Conservation (phyloP, 805 yeast species). For the Metschnikowia vanudenii region DNA sequence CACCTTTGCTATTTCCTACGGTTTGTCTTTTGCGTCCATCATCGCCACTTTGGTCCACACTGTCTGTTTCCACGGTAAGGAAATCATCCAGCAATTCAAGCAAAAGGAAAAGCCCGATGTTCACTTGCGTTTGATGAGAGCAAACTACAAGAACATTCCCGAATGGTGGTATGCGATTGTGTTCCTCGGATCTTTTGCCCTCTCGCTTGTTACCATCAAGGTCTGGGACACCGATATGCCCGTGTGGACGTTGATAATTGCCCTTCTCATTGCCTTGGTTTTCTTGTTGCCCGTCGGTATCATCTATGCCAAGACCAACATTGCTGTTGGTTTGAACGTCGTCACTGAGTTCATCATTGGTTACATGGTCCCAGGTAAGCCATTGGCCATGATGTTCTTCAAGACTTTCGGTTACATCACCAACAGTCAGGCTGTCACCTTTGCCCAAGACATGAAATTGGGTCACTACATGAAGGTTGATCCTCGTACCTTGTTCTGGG, state of each 20-base stretch:
- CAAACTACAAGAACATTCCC: constrained; percentile 39
- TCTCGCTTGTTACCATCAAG: constrained; percentile 38
- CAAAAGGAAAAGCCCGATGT: constrained; percentile 37
- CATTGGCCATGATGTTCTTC: constrained; percentile 48
- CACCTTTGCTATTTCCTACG: constrained; percentile 59
- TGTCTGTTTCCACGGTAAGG: constrained; percentile 53
- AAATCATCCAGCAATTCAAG: constrained; percentile 38
- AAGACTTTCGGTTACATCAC: constrained; percentile 49
- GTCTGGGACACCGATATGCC: constrained; percentile 45
- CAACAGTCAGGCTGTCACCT: constrained; percentile 47
- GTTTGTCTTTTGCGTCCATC: constrained; percentile 57
- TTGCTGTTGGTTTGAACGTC: constrained; percentile 42
- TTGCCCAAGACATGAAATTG: constrained; percentile 48
- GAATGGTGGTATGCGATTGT: constrained; percentile 44
- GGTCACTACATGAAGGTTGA: constrained; percentile 45
- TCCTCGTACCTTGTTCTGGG: constrained; percentile 40
- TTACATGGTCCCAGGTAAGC: constrained; percentile 48
- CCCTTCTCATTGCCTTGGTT: constrained; percentile 37
- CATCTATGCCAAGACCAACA: constrained; percentile 35
- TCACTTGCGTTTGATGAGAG: constrained; percentile 54
- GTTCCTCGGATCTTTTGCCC: constrained; percentile 32
- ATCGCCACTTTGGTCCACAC: constrained; percentile 61
- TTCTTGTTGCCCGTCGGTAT: constrained; percentile 43
- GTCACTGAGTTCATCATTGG: constrained; percentile 44
- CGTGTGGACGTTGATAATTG: constrained; percentile 40